These are phyloP conservation scores for Gremmenia infestans DNA, from an alignment of 2,329 filamentous ascomycete genomes.

Conservation along the genomic window DNA sequence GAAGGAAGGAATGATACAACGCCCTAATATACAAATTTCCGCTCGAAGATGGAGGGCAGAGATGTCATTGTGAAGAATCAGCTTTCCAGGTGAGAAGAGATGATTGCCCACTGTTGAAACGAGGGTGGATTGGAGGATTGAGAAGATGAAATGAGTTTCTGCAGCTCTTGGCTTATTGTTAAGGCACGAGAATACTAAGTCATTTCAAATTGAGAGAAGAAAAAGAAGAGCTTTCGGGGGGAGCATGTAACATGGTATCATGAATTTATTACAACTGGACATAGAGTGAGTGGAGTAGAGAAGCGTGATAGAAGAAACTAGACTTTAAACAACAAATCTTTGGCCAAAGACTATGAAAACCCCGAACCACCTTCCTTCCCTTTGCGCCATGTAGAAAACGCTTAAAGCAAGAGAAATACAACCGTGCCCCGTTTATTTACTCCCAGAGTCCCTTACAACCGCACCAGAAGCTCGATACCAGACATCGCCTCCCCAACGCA, in stretches of 20 bases:
- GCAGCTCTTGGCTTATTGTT: no score
- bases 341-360: neutral
- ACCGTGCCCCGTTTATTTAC: neutral
- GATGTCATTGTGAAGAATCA: neutral
- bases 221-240: no score
- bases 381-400: neutral
- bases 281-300: no score
- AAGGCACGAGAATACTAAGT: no score
- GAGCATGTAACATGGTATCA: no score
- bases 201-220: no score
- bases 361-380: neutral
- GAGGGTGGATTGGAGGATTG: neutral
- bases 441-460: slow-evolving; percentile 20
- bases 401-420: neutral
- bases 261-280: no score
- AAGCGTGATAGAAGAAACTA: neutral
- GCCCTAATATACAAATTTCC: neutral
- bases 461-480: slow-evolving; percentile 59
- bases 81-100: neutral
- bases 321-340: neutral
- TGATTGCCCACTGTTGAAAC: neutral
- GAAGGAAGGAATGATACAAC: neutral
- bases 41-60: neutral
- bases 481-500: slow-evolving; percentile 87
- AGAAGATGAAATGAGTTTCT: neutral